Evolutionary conservation across 441 rosid genomes (phyloP).

Genomic region (Rhodomyrtus psidioides): DNA sequence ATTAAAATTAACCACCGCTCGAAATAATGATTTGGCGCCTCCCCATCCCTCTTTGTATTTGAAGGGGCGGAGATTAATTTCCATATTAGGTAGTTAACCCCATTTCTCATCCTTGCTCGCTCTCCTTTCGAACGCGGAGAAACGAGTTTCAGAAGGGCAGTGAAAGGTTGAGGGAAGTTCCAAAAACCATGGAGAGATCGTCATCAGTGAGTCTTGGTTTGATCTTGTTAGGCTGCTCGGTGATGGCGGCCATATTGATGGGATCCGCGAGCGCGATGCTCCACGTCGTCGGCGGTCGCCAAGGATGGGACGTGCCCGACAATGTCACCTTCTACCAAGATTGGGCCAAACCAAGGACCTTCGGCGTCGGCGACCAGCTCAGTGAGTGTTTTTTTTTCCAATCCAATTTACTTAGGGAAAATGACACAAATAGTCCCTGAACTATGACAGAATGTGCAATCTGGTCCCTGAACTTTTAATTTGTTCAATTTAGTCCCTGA

Average conservation of each 20-base stretch:
- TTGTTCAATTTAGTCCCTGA: too few species aligned
- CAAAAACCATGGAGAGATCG: background rate
- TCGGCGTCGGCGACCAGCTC: constrained; percentile 3
- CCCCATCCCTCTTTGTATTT: background rate
- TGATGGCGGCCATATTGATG: background rate
- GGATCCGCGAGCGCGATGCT: background rate
- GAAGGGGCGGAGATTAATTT: background rate
- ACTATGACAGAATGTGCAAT: too few species aligned
- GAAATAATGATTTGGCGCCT: background rate
- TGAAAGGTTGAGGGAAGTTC: background rate
- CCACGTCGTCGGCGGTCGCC: background rate
- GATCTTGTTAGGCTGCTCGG: background rate
- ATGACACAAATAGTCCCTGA: too few species aligned
- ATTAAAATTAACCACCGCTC: background rate
- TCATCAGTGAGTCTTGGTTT: background rate
- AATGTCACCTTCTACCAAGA: background rate
- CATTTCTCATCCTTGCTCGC: background rate
- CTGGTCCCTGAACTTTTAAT: too few species aligned
- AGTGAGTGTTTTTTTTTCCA: background rate
- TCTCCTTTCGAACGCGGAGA: background rate
- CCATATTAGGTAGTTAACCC: background rate
- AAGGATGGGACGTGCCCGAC: background rate
- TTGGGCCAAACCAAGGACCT: background rate
- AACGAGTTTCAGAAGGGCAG: background rate
- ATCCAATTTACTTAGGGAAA: background rate